Base-by-base conservation (phyloP, 805 yeast species). In the Torulaspora maleeae region DNA sequence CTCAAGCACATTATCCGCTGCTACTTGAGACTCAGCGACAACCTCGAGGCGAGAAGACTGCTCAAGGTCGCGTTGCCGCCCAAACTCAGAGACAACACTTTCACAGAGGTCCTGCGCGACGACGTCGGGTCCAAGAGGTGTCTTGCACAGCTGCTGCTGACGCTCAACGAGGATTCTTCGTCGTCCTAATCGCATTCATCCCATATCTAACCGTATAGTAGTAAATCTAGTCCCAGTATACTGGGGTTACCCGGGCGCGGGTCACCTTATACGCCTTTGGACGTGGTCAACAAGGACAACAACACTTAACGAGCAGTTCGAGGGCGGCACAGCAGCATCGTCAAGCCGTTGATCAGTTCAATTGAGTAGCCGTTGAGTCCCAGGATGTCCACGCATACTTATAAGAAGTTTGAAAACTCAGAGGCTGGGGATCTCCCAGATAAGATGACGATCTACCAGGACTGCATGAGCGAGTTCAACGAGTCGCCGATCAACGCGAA, bases 361-460 rank as follows among this genome's bases (percentile, higher is more conserved):
- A 45, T 40, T 45, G 43, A 43, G 20, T 32, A 20, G 41, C 35
- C 15, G 12, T 27, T 20, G 25, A 22, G 15, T 34, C 38, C 29
- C 27, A 47, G 27, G 37, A 88, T 88, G 96, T 88, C 96, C 37
- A 80, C 95, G 30, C 80, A 74, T 54, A 74, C 85, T 36, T 88
- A 86, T 70, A 89, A 88, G 72, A 86, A 86, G 71, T 79, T 77
- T 68, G 96, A 89, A 61, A 88, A 85, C 63, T 63, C 78, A 45
- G 86, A 77, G 54, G 73, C 83, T 40, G 81, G 83, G 46, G 71
- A 75, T 27, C 67, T 78, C 56, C 95, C 95, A 45, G 98, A 93
- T 70, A 90, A 90, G 70, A 93, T 93, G 98, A 83, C 96, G 9
- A 90, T 93, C 51, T 91, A 85, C 67, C 99, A 93, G 70, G 96